Evolutionary conservation across 768 basidiomycete genomes (phyloP).

Genomic region (Grammothele lineata): DNA sequence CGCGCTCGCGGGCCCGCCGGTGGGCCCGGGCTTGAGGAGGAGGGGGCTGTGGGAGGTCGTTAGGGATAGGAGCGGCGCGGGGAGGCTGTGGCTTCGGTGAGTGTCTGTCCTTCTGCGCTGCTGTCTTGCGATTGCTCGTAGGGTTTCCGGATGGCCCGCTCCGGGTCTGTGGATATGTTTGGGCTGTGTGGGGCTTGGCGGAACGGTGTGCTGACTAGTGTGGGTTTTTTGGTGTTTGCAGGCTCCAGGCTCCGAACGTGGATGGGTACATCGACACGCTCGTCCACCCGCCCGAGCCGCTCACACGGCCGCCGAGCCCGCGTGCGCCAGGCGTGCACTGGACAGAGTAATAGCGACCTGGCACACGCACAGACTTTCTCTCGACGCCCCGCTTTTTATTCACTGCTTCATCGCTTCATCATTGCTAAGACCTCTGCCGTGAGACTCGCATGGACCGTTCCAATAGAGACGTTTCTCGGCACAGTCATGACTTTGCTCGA

Average conservation of each 20-base stretch:
- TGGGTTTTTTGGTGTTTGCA: not conserved
- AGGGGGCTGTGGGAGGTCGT: conserved; percentile 48
- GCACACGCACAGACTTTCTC: too few relatives aligned
- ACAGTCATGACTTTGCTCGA: too few relatives aligned
- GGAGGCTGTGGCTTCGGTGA: conserved; percentile 63
- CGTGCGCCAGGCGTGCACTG: too few relatives aligned
- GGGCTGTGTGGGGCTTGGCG: not conserved
- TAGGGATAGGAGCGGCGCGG: conserved; percentile 55
- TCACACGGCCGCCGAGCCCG: too few relatives aligned
- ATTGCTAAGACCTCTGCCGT: too few relatives aligned
- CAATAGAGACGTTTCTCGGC: too few relatives aligned
- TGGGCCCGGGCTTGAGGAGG: conserved; percentile 23
- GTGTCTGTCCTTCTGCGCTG: conserved; percentile 21
- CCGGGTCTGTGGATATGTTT: not conserved
- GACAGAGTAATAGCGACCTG: too few relatives aligned
- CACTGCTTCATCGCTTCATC: too few relatives aligned
- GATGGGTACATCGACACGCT: conserved; percentile 17
- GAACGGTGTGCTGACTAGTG: not conserved
- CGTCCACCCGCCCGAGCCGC: conserved; percentile 13
- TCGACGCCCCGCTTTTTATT: too few relatives aligned
- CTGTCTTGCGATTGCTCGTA: too few relatives aligned
- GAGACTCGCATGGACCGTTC: too few relatives aligned
- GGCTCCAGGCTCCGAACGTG: conserved; percentile 18
- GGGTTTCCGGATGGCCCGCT: not conserved
- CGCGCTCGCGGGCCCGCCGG: conserved; percentile 40